phyloP scores from a whole-genome alignment of 2,329 filamentous ascomycete genomes.

The Gnomoniopsis smithogilvyi region DNA sequence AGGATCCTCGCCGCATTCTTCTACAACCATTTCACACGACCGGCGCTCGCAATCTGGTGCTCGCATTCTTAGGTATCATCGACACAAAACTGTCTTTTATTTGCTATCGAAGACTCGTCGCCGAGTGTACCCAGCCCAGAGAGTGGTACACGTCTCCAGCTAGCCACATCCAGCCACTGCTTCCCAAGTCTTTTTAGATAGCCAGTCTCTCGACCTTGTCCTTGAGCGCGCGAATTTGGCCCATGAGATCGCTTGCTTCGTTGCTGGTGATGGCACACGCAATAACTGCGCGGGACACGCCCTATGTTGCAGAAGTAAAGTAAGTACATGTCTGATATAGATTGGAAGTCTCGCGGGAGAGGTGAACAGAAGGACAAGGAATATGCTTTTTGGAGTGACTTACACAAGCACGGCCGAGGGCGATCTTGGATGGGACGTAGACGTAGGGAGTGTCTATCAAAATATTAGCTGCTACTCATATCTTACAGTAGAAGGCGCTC shows the following conservation, averaged over 20 bases:
- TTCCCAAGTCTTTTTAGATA: constrained; percentile 58
- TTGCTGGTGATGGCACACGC: constrained; percentile 86
- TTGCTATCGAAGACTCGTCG: not conserved
- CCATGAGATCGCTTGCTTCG: constrained; percentile 81
- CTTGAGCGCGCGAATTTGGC: constrained; percentile 84
- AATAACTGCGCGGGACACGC: constrained; percentile 86
- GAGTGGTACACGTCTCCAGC: not conserved
- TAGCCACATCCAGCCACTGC: not conserved
- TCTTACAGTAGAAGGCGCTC: not conserved
- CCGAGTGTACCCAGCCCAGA: not conserved
- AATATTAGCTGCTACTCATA: not conserved
- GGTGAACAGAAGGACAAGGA: not conserved
- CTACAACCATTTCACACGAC: not conserved
- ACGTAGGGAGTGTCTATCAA: constrained; percentile 49
- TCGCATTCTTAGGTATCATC: not conserved
- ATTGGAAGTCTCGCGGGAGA: not conserved
- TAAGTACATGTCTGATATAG: not conserved
- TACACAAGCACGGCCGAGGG: constrained; percentile 75
- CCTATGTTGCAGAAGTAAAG: constrained; percentile 30
- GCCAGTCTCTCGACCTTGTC: constrained; percentile 95
- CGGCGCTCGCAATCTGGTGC: not conserved
- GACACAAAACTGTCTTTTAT: not conserved
- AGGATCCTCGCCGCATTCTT: not conserved
- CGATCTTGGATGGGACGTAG: constrained; percentile 73
- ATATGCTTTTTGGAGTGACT: not conserved